Evolutionary conservation across 495 filamentous ascomycete species (phyloP).

Genomic region (Penicillium salamii): DNA sequence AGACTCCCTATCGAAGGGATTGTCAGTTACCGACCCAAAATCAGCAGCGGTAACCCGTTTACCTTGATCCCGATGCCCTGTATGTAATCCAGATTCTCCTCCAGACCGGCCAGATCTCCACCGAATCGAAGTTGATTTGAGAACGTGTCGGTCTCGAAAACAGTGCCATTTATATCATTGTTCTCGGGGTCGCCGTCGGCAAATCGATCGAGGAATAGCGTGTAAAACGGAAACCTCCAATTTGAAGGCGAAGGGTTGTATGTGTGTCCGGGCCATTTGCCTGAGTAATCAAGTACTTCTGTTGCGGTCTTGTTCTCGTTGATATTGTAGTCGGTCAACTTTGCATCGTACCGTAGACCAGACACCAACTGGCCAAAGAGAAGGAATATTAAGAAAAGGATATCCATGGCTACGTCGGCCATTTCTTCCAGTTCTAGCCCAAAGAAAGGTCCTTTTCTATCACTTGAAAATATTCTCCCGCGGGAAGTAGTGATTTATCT

Average conservation of each 20-base stretch:
- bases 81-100: constrained; percentile 37
- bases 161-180: constrained; percentile 16
- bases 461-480: no score
- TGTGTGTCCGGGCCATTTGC: constrained; percentile 51
- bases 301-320: constrained; percentile 59
- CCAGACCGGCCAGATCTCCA: constrained; percentile 33
- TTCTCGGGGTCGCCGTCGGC: constrained; percentile 59
- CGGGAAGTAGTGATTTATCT: no score
- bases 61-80: constrained; percentile 68
- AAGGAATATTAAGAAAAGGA: no score
- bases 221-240: constrained; percentile 73
- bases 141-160: constrained; percentile 31
- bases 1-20: constrained; percentile 48
- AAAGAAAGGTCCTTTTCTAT: no score
- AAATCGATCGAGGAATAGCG: constrained; percentile 65
- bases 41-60: neutral
- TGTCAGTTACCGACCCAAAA: neutral
- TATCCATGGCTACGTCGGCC: no score
- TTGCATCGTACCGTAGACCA: constrained; percentile 41
- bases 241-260: constrained; percentile 58
- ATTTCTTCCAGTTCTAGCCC: no score
- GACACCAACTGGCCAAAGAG: no score
- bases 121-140: constrained; percentile 40
- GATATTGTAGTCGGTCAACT: constrained; percentile 55
- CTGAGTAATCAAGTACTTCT: constrained; percentile 58